Evolutionary conservation across 768 basidiomycete species (phyloP), one percentile per base, ranked within the genome.

Genomic region (Suillus clintonianus): DNA sequence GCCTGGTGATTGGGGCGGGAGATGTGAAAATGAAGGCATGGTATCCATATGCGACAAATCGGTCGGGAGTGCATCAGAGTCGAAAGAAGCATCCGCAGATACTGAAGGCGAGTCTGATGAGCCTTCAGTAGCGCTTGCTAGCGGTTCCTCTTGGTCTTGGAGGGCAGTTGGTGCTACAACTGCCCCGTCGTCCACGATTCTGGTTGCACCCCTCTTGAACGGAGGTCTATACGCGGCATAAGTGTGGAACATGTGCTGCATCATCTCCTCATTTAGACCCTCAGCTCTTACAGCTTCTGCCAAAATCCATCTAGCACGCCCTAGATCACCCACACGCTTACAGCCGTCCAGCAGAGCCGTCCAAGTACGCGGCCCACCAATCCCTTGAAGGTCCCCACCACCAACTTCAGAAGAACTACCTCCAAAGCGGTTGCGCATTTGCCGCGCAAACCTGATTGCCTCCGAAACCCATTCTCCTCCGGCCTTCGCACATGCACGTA

Each of bases 331-430:
- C 2, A 89, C 79, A 7, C 94, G 82, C 75, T 94, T 97, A 39
- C 93, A 90, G 2, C 94, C 95, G 67, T 97, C 93, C 63, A 99
- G 76, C n/a, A 99, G 75, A 0, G 93, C 94, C 61, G 83, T 81
- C 76, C 95, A 97, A 4, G 93, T 91, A 39, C 82, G 80, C 45
- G 80, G 73, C 62, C 88, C 86, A n/a, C 61, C 54, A 22, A 56
- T 24, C 8, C 63, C 71, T 2, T 64, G 43, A 34, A 81, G n/a
- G 69, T 66, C 73, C 10, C 27, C 56, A 10, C 87, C 87, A 11
- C 76, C 77, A 0, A 89, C 89, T 17, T 19, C 11, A 17, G 39
- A 30, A 27, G 56, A 9, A 13, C 56, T 5, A 67, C 91, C 88
- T 5, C 90, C 83, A 72, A 92, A 83, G 0, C 83, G 79, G 65